Evolutionary conservation across 192 early-diverging fungal genomes (phyloP), one percentile per base, ranked within the genome.

Genomic region (Entomortierella chlamydospora): DNA sequence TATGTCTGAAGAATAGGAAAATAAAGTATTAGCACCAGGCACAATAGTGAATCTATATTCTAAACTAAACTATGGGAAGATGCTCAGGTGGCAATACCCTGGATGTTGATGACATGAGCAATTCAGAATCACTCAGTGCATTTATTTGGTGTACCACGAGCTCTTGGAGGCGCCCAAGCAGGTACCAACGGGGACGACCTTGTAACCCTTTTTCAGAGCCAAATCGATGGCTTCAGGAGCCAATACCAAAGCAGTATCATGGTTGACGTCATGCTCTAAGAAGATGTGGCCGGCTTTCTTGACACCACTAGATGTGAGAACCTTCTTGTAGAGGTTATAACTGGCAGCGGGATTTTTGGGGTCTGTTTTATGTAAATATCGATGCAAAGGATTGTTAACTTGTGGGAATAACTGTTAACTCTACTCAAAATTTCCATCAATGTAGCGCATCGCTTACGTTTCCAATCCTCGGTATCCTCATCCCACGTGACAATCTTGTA

Each of bases 401-500:
- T n/a, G n/a, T n/a, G n/a, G n/a, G n/a, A n/a, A n/a, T n/a, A n/a
- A n/a, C n/a, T n/a, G n/a, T n/a, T n/a, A n/a, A n/a, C n/a, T n/a
- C n/a, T n/a, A n/a, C n/a, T n/a, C n/a, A n/a, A n/a, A n/a, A n/a
- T n/a, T n/a, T n/a, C n/a, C n/a, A n/a, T n/a, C n/a, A n/a, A n/a
- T n/a, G n/a, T n/a, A n/a, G n/a, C n/a, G n/a, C n/a, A n/a, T n/a
- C n/a, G n/a, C 64, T 55, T 57, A 67, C 64, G 78, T 17, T 59
- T 22, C 70, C 80, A 84, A 26, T 84, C 83, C 20, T 72, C 55
- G n/a, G 83, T 81, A 47, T 84, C 82, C 33, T 72, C 31, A 57
- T 81, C 70, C 84, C 84, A 85, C 45, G 68, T 70, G 1, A 83
- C 41, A 15, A 84, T 60, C 59, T 80, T 78, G 77, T 89, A 89